Percentiles rank a stretch among this genome's conserved stretches.
Evolutionary conservation across 164 flowering plant species (phyloP).

Genomic region (Chimonanthus praecox): DNA sequence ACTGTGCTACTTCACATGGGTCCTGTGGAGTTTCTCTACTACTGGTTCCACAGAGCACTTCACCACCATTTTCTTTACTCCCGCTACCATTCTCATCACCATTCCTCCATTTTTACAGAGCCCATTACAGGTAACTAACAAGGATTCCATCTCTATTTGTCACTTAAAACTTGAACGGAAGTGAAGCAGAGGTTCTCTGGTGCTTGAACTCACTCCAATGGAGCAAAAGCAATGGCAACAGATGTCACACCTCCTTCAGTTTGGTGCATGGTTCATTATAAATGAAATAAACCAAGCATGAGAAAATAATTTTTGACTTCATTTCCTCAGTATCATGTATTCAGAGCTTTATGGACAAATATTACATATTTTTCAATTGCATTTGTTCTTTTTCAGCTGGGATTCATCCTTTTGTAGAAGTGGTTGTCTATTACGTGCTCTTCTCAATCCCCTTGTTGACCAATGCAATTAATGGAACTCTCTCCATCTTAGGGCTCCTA

Average conservation of each 20-base stretch:
- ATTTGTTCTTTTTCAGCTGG: conserved; percentile 34
- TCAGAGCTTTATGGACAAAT: too few relatives aligned
- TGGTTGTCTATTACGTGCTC: conserved; percentile 24
- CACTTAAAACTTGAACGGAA: neutral
- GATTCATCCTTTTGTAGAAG: conserved; percentile 55
- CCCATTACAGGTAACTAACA: conserved; percentile 35
- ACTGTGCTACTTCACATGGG: conserved; percentile 29
- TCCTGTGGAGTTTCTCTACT: conserved; percentile 48
- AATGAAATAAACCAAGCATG: neutral
- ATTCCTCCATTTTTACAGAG: conserved; percentile 44
- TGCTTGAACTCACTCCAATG: neutral
- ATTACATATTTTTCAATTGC: neutral
- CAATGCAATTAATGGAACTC: conserved; percentile 8
- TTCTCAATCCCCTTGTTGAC: conserved; percentile 31
- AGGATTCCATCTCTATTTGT: neutral
- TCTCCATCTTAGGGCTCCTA: conserved; percentile 16
- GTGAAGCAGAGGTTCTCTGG: neutral
- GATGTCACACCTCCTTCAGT: neutral
- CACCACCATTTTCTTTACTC: conserved; percentile 49
- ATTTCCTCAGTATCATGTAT: neutral
- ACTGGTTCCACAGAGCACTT: conserved; percentile 46
- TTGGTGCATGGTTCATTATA: too few relatives aligned
- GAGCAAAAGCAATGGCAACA: neutral
- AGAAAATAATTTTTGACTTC: too few relatives aligned
- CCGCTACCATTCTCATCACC: conserved; percentile 54